Base-by-base conservation (phyloP, 768 basidiomycete species). In the Hebeloma cylindrosporum region DNA sequence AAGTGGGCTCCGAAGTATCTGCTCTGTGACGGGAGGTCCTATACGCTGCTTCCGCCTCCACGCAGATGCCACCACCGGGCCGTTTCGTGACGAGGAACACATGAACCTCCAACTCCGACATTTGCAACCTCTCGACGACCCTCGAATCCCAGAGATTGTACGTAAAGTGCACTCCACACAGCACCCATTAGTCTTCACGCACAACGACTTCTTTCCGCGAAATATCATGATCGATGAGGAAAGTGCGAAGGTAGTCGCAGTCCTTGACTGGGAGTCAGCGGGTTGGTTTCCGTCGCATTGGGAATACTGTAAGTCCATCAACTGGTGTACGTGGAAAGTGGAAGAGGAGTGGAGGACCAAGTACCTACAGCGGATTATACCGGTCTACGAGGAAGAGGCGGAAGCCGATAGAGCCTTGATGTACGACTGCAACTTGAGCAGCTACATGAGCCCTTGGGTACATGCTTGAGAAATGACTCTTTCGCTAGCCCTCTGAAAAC, bases 191-290 rank as follows among this genome's bases (percentile, higher is more conserved):
- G 34, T 34, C n/a, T 36, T 44, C 26, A 36, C 43, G 30, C 43
- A 44, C 20, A 36, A 36, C 26, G 43, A 44, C 13, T 20, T 44
- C 14, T 33, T 36, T 16, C 43, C 33, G 10, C 33, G 43, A 23
- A 44, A 44, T 23, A 35, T 44, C 23, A 44, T 44, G 33, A 21
- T 44, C 10, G 42, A 35, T 10, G 25, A 44, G 34, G 16, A 5
- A 4, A 36, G 21, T 20, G 43, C 31, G 17, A 14, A 25, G 18
- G 16, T 44, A 18, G 4, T 36, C 14, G 43, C 43, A 8, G 28
- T 44, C 28, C 32, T 44, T 16, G 43, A 44, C 10, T 44, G 43
- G 43, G 43, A 44, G 31, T 18, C 25, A 9, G 43, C 33, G 13
- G 43, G 43, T 13, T 44, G 43, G 43, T 44, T 44, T 20, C 43